Evolutionary conservation across 805 yeast species (phyloP), one percentile per base, ranked within the genome.

Genomic region (Ogataea populi-albae): DNA sequence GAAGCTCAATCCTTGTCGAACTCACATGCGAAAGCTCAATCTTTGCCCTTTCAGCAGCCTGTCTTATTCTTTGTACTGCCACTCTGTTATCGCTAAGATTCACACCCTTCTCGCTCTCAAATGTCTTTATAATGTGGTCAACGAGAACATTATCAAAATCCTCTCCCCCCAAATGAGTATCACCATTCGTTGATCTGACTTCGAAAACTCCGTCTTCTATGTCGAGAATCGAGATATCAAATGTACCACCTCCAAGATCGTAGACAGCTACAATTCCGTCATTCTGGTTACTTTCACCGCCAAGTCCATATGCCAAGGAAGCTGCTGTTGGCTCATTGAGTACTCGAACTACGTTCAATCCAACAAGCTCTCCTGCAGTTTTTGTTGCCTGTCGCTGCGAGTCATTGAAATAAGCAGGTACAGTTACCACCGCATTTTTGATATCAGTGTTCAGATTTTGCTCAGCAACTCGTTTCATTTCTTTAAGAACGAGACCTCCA

Each of bases 211-310:
- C 97, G 61, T 88, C 89, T 66, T 88, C 96, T 55, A 88, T 89
- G 71, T 89, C 97, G 57, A 88, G 75, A 57, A 88, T 85, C 45
- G 96, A 89, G 62, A 88, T 82, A 79, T 88, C 97, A 66, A 88
- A 88, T 47, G 97, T 88, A 70, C 97, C 97, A 59, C 97, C 97
- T 71, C 97, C 97, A 52, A 88, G 75, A 72, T 88, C 97, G 73
- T 87, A 88, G 45, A 88, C 97, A 34, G 97, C 96, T 49, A 89
- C 91, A 60, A 66, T 50, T 8, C 68, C 67, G 57, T 81, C 84
- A 61, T 73, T 77, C 66, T 81, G 75, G 66, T 62, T 46, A 17
- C 21, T 10, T 12, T 30, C 19, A 3, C 41, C 40, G 12, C 87
- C 95, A 54, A 87, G 75, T 57, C 96, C 96, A 65, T 87, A 87